phyloP scores from a whole-genome alignment of 768 basidiomycete genomes.

The Leccinum subtestaceum region DNA sequence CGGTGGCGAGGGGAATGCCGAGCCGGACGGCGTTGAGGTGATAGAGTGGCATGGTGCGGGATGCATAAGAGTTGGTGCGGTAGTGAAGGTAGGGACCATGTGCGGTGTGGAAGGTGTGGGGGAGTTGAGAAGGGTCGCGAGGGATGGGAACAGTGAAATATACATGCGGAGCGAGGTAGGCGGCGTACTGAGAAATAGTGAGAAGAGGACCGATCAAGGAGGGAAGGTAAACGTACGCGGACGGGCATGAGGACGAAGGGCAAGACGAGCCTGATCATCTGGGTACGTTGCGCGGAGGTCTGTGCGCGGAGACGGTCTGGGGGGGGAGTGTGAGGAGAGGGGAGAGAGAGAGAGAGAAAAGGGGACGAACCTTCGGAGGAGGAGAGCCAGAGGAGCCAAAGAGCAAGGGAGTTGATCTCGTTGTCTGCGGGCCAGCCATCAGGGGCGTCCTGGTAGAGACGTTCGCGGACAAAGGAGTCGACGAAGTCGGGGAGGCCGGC shows the following conservation, averaged over 20 bases:
- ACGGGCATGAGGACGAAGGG: constrained; percentile 50
- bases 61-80: constrained; percentile 28
- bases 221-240: constrained; percentile 34
- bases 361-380: constrained; percentile 46
- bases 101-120: constrained; percentile 32
- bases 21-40: constrained; percentile 28
- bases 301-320: constrained; percentile 31
- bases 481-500: constrained; percentile 50
- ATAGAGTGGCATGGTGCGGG: constrained; percentile 31
- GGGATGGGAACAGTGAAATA: constrained; percentile 55
- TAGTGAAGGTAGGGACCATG: constrained; percentile 52
- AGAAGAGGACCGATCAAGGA: constrained; percentile 4
- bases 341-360: background rate
- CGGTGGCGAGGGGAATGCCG: constrained; percentile 44
- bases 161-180: constrained; percentile 58
- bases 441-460: constrained; percentile 41
- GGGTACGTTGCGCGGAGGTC: constrained; percentile 26
- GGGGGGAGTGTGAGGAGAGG: constrained; percentile 19
- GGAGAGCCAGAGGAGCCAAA: constrained; percentile 67
- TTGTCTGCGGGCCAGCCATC: constrained; percentile 61
- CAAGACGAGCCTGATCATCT: constrained; percentile 35
- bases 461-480: constrained; percentile 42
- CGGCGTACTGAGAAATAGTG: constrained; percentile 43
- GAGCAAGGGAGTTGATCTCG: constrained; percentile 45
- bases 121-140: constrained; percentile 10